Conservation (phyloP, 495 filamentous ascomycete genomes). For the Saxophila tyrrhenica region DNA sequence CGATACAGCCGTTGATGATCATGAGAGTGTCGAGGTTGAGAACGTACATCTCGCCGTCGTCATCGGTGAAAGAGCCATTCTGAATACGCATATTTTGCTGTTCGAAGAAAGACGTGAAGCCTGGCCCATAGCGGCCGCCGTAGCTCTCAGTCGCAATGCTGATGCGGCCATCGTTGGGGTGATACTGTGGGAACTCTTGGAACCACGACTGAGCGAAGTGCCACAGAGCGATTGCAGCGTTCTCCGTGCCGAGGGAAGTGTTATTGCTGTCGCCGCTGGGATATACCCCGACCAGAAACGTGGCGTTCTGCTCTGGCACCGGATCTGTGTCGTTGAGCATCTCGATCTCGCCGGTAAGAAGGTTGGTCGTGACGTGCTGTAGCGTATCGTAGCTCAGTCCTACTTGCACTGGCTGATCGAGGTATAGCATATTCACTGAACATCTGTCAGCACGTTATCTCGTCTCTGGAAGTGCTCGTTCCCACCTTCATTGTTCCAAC, state of each 20-base stretch:
- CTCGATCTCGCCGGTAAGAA: slow-evolving; percentile 10
- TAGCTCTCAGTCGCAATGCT: slow-evolving; percentile 46
- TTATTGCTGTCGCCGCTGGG: slow-evolving; percentile 35
- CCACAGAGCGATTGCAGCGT: slow-evolving; percentile 45
- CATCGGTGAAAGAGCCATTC: slow-evolving; percentile 20
- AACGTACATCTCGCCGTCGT: slow-evolving; percentile 16
- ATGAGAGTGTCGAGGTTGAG: slow-evolving; percentile 20
- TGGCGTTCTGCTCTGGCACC: slow-evolving; percentile 47
- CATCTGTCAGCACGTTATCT: neutral
- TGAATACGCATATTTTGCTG: slow-evolving; percentile 24
- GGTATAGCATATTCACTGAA: slow-evolving; percentile 24
- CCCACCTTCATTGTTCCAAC: slow-evolving; percentile 19
- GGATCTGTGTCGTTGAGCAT: slow-evolving; percentile 10
- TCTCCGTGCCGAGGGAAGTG: slow-evolving; percentile 42
- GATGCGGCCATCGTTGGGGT: slow-evolving; percentile 43
- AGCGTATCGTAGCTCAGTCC: slow-evolving; percentile 47
- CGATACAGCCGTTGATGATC: slow-evolving; percentile 23
- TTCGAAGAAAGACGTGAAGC: slow-evolving; percentile 23
- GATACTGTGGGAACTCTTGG: slow-evolving; percentile 43
- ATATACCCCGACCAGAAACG: slow-evolving; percentile 51
- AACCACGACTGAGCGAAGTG: slow-evolving; percentile 49
- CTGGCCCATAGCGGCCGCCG: slow-evolving; percentile 50
- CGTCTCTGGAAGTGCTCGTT: neutral
- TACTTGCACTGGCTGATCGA: slow-evolving; percentile 43
- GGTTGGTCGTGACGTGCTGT: slow-evolving; percentile 39